A percentile compares a stretch with the other conserved stretches of the same genome.
Conservation (phyloP, 306 rosid genomes). For the Prinsepia uniflora region DNA sequence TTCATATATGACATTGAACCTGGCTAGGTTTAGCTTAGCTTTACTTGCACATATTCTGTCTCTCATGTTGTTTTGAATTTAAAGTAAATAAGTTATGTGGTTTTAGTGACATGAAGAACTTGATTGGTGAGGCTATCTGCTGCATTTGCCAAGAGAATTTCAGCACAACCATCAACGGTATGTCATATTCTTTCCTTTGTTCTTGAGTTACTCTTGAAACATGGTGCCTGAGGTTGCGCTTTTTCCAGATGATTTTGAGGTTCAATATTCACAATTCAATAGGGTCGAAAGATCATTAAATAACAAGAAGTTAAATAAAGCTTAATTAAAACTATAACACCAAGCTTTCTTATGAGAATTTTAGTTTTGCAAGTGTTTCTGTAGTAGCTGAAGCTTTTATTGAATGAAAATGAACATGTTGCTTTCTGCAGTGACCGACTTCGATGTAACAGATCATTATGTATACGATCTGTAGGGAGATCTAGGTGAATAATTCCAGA, state of each 20-base stretch:
- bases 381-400: background rate
- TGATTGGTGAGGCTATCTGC: slow-evolving; percentile 87
- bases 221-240: background rate
- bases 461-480: background rate
- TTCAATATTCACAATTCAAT: background rate
- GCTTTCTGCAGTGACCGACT: background rate
- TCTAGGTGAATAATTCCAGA: background rate
- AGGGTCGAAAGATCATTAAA: background rate
- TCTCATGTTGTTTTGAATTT: slow-evolving; percentile 1
- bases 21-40: slow-evolving; percentile 7
- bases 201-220: background rate
- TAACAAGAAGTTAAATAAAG: background rate
- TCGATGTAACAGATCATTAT: background rate
- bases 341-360: background rate
- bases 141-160: slow-evolving; percentile 83
- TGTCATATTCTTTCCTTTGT: background rate
- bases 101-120: slow-evolving; percentile 84
- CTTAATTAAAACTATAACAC: background rate
- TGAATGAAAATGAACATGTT: background rate
- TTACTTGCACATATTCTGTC: background rate
- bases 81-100: slow-evolving; percentile 23
- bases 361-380: background rate
- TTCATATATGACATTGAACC: background rate
- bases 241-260: background rate
- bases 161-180: slow-evolving; percentile 76